A percentile compares a stretch with the other conserved stretches of the same genome.
Conservation (phyloP, 306 rosid genomes). For the Castanea mollissima region DNA sequence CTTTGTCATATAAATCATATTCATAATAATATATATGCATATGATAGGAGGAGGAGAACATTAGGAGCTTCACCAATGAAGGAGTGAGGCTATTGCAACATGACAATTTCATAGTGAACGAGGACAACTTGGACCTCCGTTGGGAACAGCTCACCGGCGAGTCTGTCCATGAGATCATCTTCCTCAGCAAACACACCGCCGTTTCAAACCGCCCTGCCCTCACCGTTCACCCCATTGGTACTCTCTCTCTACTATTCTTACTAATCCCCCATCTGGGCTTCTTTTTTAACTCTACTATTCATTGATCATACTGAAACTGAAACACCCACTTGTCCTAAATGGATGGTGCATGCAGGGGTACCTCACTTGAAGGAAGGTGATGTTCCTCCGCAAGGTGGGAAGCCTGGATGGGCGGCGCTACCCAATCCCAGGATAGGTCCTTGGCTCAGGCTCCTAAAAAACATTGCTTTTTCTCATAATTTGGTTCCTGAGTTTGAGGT, state of each 20-base stretch:
- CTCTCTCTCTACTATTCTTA: background rate
- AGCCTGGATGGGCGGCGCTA: conserved; percentile 88
- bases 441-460: conserved; percentile 77
- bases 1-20: too few species aligned
- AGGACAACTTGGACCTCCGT: conserved; percentile 68
- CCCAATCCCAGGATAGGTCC: conserved; percentile 86
- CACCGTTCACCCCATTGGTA: conserved; percentile 91
- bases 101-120: conserved; percentile 54
- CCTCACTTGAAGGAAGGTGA: conserved; percentile 91
- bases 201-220: conserved; percentile 89
- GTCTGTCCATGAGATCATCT: conserved; percentile 67
- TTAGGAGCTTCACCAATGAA: conserved; percentile 54
- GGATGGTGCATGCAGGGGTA: conserved; percentile 44
- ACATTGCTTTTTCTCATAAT: conserved; percentile 61
- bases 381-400: conserved; percentile 90
- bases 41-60: conserved; percentile 36
- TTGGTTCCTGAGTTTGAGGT: conserved; percentile 96
- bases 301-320: too few species aligned
- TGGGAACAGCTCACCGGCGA: conserved; percentile 80
- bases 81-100: conserved; percentile 61
- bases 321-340: too few species aligned
- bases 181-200: conserved; percentile 85
- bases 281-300: too few species aligned
- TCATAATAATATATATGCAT: too few species aligned
- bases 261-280: too few species aligned